These are phyloP conservation scores for Boletus tylopilopsis DNA, from an alignment of 768 basidiomycete species.

Conservation along the genomic window DNA sequence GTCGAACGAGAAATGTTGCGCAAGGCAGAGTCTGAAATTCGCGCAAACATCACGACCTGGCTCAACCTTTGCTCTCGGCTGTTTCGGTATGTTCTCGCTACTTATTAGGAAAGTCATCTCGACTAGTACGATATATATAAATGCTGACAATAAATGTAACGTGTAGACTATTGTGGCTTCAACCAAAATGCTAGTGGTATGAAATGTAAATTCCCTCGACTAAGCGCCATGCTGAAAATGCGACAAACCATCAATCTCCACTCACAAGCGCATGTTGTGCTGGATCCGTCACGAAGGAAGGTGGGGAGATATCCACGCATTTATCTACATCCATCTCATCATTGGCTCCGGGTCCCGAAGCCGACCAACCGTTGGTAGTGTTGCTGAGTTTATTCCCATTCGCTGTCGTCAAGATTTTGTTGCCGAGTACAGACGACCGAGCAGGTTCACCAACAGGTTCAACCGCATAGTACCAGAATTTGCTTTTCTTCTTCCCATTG, in stretches of 20 bases:
- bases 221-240: conserved; percentile 10
- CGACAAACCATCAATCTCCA: conserved; percentile 5
- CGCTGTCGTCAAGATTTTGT: conserved; percentile 11
- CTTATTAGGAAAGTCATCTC: conserved; percentile 9
- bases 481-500: conserved; percentile 79
- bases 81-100: no score
- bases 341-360: background rate
- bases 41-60: conserved; percentile 32
- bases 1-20: conserved; percentile 31
- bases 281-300: conserved; percentile 14
- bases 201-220: conserved; percentile 15
- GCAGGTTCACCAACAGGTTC: conserved; percentile 51
- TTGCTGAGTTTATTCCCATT: conserved; percentile 22
- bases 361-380: conserved; percentile 7
- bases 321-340: conserved; percentile 25
- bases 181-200: conserved; percentile 32
- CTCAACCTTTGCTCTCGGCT: no score
- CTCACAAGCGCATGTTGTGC: conserved; percentile 8
- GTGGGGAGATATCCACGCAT: conserved; percentile 12
- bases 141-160: conserved; percentile 23
- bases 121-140: conserved; percentile 16
- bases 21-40: conserved; percentile 39
- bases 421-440: conserved; percentile 9
- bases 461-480: conserved; percentile 87
- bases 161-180: conserved; percentile 30